Percentiles rank a stretch among this genome's conserved stretches.
Evolutionary conservation across 768 basidiomycete species (phyloP).

Genomic region (Trametes maxima): DNA sequence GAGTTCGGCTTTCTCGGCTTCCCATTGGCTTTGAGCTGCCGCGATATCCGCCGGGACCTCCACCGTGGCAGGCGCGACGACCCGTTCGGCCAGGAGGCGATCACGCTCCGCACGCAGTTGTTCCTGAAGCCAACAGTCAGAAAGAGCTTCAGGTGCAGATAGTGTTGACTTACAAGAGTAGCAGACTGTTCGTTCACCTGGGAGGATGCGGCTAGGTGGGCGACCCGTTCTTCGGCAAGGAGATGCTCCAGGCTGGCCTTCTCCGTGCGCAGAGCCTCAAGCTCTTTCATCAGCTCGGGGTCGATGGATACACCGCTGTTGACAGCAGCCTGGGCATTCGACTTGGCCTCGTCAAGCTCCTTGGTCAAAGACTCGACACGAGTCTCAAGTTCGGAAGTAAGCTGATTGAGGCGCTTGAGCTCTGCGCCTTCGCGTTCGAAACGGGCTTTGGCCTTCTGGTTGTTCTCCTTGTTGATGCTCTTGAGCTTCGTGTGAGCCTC

Average conservation of each 20-base stretch:
- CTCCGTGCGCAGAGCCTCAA: conserved; percentile 41
- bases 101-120: conserved; percentile 62
- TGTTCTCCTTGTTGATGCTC: conserved; percentile 30
- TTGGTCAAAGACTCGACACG: conserved; percentile 28
- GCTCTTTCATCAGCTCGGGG: conserved; percentile 36
- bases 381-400: conserved; percentile 25
- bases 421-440: conserved; percentile 19
- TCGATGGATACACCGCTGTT: conserved; percentile 21
- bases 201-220: conserved; percentile 15
- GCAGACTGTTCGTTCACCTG: conserved; percentile 27
- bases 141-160: background rate
- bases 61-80: conserved; percentile 38
- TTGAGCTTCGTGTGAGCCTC: conserved; percentile 16
- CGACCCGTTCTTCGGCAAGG: conserved; percentile 41
- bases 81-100: conserved; percentile 61
- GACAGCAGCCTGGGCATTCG: conserved; percentile 28
- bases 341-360: conserved; percentile 39
- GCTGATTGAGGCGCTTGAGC: conserved; percentile 22
- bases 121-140: conserved; percentile 40
- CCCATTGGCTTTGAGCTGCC: conserved; percentile 45
- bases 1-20: conserved; percentile 62
- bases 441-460: conserved; percentile 26
- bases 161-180: conserved; percentile 36
- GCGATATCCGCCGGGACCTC: conserved; percentile 28
- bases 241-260: conserved; percentile 42